phyloP scores from a whole-genome alignment of 2,329 filamentous ascomycete genomes.

The Domatiomyces globalis region DNA sequence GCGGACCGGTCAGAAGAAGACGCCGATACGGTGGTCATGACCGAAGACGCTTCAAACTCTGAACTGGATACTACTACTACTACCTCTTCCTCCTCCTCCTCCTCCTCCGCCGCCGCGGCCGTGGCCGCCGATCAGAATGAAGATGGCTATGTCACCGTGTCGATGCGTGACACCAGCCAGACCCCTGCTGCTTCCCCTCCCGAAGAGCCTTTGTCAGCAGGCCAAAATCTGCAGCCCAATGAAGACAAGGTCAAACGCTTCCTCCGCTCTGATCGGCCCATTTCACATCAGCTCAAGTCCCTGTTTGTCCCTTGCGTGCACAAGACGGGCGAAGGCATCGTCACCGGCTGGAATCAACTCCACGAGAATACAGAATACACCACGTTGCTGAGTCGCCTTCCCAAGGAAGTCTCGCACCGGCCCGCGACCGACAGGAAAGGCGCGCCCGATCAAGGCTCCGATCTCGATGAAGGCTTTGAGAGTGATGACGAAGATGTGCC shows the following conservation, averaged over 20 bases:
- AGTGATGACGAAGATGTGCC: constrained; percentile 24
- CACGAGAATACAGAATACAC: constrained; percentile 13
- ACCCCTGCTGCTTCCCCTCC: constrained; percentile 12
- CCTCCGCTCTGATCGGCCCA: constrained; percentile 40
- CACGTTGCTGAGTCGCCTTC: constrained; percentile 8
- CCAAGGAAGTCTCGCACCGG: constrained; percentile 13
- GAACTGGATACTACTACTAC: constrained; percentile 50
- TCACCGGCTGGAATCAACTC: constrained; percentile 54
- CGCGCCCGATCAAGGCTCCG: constrained; percentile 5
- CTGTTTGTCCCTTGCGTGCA: constrained; percentile 67
- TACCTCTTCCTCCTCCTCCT: no score
- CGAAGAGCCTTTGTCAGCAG: constrained; percentile 10
- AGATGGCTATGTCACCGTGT: constrained; percentile 80
- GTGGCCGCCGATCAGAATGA: constrained; percentile 57
- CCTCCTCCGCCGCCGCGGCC: constrained; percentile 47
- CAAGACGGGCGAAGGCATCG: constrained; percentile 43
- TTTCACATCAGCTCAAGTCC: constrained; percentile 51
- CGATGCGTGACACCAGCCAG: constrained; percentile 54
- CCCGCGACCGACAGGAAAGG: constrained; percentile 19
- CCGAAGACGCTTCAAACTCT: constrained; percentile 48
- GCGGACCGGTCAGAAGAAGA: constrained; percentile 40
- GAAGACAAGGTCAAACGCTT: constrained; percentile 22
- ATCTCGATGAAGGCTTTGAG: constrained; percentile 17
- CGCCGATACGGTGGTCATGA: constrained; percentile 53
- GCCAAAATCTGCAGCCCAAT: constrained; percentile 6